Evolutionary conservation across 2,329 filamentous ascomycete species (phyloP), one percentile per base, ranked within the genome.

Genomic region (Pezicula carpinea): DNA sequence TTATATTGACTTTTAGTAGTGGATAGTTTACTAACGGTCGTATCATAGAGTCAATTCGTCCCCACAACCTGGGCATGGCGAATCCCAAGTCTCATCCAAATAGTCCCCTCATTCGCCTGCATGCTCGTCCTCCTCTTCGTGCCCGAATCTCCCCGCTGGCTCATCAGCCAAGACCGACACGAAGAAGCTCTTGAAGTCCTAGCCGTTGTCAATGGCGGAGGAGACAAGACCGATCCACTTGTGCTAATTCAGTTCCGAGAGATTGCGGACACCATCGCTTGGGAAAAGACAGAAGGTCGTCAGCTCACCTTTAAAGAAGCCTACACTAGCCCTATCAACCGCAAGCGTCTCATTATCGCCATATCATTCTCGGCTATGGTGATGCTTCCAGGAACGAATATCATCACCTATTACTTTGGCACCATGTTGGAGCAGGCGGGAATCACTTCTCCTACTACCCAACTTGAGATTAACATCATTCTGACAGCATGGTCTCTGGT

Each of bases 161-260:
- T 96, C 6, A 75, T 96, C 34, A 90, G 96, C 64, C 95, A 95
- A 63, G 92, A 96, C 59, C 87, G 95, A 60, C 91, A 96, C 61
- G 92, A 96, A 64, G 92, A 96, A 66, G 91, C 91, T 44, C 95
- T 96, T 67, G 83, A 95, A 31, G 91, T 96, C 43, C 96, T 96
- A 69, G 91, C 91, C 10, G 70, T 70, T 38, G 72, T 64, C 48
- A 71, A 74, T 50, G 70, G 67, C 18, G 64, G 72, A 45, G 72
- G 74, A 5, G 62, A 75, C 46, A 50, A 61, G 1, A 51, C 60
- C 0, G 63, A 72, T 49, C 66, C 69, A 0, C 58, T 71, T 4
- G 64, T 67, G 34, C 50, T 58, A 31, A 57, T 61, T 48, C 65
- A 69, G 50, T 66, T 63, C 51, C 55, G 58, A 19, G 68, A 71